phyloP scores from a whole-genome alignment of 2,329 filamentous ascomycete genomes.

The Tetracladium maxilliforme region DNA sequence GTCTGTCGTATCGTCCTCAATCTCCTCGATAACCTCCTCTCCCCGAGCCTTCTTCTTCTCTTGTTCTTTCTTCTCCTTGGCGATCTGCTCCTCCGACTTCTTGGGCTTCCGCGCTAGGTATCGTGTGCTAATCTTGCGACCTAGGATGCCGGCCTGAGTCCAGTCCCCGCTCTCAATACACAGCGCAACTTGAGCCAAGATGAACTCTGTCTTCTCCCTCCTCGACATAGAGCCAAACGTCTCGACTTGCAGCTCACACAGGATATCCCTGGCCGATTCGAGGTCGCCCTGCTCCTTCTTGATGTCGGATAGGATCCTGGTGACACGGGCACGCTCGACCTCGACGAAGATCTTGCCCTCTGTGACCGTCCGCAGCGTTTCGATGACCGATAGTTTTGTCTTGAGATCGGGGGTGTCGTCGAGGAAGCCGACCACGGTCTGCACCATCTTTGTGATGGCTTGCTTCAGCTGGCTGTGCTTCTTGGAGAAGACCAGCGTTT shows the following conservation, averaged over 20 bases:
- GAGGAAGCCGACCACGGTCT: conserved; percentile 85
- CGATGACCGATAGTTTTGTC: conserved; percentile 84
- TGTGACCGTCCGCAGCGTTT: conserved; percentile 88
- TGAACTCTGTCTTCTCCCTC: conserved; percentile 97
- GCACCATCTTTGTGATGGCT: conserved; percentile 97
- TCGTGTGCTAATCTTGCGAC: conserved; percentile 90
- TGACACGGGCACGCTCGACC: conserved; percentile 91
- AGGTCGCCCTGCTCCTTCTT: conserved; percentile 93
- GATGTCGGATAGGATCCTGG: conserved; percentile 89
- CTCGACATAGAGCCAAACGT: conserved; percentile 97
- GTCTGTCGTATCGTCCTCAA: conserved; percentile 84
- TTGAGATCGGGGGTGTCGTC: conserved; percentile 74
- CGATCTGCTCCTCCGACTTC: conserved; percentile 77
- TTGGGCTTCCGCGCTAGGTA: conserved; percentile 85
- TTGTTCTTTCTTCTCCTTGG: conserved; percentile 78
- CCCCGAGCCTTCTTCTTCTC: conserved; percentile 74
- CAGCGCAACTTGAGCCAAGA: conserved; percentile 82
- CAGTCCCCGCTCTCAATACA: conserved; percentile 95
- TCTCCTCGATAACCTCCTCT: conserved; percentile 64
- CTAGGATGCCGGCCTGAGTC: conserved; percentile 87
- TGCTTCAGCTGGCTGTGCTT: conserved; percentile 99
- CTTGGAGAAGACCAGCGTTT: conserved; percentile 90
- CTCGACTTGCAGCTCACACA: conserved; percentile 96
- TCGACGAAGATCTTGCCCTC: conserved; percentile 99
- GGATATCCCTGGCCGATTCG: conserved; percentile 76